Percentiles rank a stretch among this genome's conserved stretches.
These are phyloP conservation scores for Exophiala sp. DNA, from an alignment of 2,329 filamentous ascomycete genomes.

Conservation along the genomic window DNA sequence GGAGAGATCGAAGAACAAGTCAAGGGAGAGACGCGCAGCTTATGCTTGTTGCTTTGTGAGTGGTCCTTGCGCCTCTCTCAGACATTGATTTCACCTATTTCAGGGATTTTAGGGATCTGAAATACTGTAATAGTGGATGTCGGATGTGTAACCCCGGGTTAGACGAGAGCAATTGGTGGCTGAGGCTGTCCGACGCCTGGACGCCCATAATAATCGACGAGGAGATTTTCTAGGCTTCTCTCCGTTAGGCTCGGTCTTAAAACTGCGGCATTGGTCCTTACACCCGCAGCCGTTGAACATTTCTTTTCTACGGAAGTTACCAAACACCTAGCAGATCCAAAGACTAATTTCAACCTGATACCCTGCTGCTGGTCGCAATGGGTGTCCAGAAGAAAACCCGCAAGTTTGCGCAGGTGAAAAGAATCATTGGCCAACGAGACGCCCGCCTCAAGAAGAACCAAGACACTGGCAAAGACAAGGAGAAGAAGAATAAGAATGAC, in stretches of 20 bases:
- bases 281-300: conserved; percentile 10
- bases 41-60: background rate
- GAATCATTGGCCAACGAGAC: conserved; percentile 76
- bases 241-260: conserved; percentile 18
- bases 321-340: background rate
- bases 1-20: conserved; percentile 1
- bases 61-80: conserved; percentile 5
- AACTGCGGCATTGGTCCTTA: conserved; percentile 6
- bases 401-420: conserved; percentile 81
- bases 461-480: conserved; percentile 54
- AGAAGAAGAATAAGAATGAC: conserved; percentile 53
- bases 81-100: background rate
- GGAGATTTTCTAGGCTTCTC: conserved; percentile 2
- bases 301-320: conserved; percentile 6
- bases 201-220: background rate
- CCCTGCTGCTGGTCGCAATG: conserved; percentile 43
- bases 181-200: background rate
- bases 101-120: too few relatives aligned
- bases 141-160: background rate
- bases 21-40: background rate
- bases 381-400: conserved; percentile 83
- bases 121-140: background rate
- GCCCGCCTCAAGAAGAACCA: conserved; percentile 76
- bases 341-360: background rate
- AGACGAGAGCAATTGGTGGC: conserved; percentile 7